These are phyloP conservation scores for Sphaerobolus stellatus DNA, from an alignment of 1,284 basidiomycete species.

Conservation along the genomic window DNA sequence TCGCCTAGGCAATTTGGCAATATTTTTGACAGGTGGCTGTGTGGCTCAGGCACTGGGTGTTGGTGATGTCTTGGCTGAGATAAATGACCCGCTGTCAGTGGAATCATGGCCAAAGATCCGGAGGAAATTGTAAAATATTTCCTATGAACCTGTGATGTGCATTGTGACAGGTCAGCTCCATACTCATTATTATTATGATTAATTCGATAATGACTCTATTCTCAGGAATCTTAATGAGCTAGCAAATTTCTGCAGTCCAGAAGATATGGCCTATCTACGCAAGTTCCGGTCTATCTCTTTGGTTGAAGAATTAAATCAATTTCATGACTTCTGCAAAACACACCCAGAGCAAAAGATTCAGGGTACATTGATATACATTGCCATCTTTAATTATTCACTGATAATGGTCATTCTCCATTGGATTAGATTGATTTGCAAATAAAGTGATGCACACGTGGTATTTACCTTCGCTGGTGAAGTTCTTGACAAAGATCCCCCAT, in stretches of 20 bases:
- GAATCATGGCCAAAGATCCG: background rate
- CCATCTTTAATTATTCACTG: no score
- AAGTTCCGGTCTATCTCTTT: background rate
- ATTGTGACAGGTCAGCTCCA: background rate
- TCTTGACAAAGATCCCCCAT: no score
- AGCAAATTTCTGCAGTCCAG: background rate
- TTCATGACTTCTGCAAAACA: background rate
- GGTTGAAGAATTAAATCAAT: background rate
- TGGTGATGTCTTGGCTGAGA: background rate
- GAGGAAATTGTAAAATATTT: background rate
- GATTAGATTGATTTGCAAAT: no score
- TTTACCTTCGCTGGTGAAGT: no score
- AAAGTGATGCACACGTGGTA: no score
- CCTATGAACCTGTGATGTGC: background rate
- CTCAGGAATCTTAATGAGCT: slow-evolving; percentile 3
- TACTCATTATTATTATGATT: no score
- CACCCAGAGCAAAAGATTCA: background rate
- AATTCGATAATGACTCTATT: no score
- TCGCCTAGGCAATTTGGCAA: background rate
- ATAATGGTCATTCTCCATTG: no score
- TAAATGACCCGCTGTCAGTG: background rate
- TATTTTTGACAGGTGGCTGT: slow-evolving; percentile 1
- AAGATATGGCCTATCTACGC: background rate
- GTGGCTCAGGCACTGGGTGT: background rate
- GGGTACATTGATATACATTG: no score